phyloP scores from a whole-genome alignment of 331 rosid genomes.

The Pyracantha coccinea region DNA sequence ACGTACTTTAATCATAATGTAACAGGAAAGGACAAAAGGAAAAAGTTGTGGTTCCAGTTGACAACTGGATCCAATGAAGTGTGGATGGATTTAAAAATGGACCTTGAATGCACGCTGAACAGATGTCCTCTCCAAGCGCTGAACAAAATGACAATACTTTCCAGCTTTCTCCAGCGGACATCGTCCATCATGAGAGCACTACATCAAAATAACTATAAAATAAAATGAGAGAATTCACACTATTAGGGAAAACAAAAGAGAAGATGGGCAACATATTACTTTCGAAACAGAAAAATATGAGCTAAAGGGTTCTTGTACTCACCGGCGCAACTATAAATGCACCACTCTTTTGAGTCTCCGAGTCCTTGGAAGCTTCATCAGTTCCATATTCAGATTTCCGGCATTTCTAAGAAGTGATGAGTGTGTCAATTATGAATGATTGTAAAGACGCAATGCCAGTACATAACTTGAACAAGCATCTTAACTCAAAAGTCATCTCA shows the following conservation, averaged over 20 bases:
- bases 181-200: conserved; percentile 93
- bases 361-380: conserved; percentile 47
- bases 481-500: neutral
- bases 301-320: conserved; percentile 25
- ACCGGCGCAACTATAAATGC: conserved; percentile 89
- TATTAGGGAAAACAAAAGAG: neutral
- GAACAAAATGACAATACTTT: conserved; percentile 88
- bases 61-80: neutral
- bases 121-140: conserved; percentile 89
- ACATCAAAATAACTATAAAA: conserved; percentile 18
- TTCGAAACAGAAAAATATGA: neutral
- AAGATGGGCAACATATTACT: neutral
- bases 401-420: conserved; percentile 39
- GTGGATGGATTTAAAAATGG: neutral
- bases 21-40: neutral
- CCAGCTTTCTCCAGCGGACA: conserved; percentile 70
- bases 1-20: neutral
- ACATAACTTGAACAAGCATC: neutral
- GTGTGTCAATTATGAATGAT: conserved; percentile 1
- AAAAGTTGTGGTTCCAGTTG: neutral
- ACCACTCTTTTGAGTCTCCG: conserved; percentile 49
- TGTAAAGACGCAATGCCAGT: neutral
- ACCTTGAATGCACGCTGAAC: conserved; percentile 87
- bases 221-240: neutral
- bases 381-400: conserved; percentile 40